Evolutionary conservation across 176 grass and related monocot species (phyloP), one percentile per base, ranked within the genome.

Genomic region (Pontederia paniculata): DNA sequence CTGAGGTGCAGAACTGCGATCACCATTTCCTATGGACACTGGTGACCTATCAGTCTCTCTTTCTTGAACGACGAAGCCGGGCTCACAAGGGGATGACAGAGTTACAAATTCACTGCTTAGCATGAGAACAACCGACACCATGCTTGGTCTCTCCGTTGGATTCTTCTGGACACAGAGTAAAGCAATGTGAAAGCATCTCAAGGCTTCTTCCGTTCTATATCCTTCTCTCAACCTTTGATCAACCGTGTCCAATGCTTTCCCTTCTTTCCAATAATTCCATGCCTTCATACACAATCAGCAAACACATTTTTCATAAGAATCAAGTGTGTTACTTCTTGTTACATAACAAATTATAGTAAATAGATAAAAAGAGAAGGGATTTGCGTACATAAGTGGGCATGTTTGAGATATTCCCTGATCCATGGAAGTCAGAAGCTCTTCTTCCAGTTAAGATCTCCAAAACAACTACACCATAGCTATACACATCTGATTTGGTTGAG

Each of bases 401-500:
- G 54, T 60, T 61, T 50, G 55, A 5, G 19, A 19, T 10, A 47
- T 46, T 51, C 8, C 53, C 42, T 28, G 68, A 71, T 21, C 68
- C 43, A 16, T 10, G 22, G 15, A 51, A 60, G 12, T 44, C 56
- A 48, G 18, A 14, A 58, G 48, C 58, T 47, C 41, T 61, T 46
- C 59, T 31, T 58, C 68, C 68, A 12, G 41, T 71, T n/a, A 71
- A 21, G 23, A 51, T 71, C 59, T 71, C 68, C 11, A 71, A 42
- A 44, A 71, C 19, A 17, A 71, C n/a, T n/a, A 71, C 19, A 10
- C 68, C 68, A 15, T 48, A 71, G 31, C 68, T 71, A 37, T 59
- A 71, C 47, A 60, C 68, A 71, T 71, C 68, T 48, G 68, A 71
- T 49, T 71, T 71, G 56, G 16, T n/a, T 22, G 68, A 71, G 55